A percentile compares a stretch with the other conserved stretches of the same genome.
Conservation (phyloP, 2,329 filamentous ascomycete genomes). For the Venturia oleaginea region DNA sequence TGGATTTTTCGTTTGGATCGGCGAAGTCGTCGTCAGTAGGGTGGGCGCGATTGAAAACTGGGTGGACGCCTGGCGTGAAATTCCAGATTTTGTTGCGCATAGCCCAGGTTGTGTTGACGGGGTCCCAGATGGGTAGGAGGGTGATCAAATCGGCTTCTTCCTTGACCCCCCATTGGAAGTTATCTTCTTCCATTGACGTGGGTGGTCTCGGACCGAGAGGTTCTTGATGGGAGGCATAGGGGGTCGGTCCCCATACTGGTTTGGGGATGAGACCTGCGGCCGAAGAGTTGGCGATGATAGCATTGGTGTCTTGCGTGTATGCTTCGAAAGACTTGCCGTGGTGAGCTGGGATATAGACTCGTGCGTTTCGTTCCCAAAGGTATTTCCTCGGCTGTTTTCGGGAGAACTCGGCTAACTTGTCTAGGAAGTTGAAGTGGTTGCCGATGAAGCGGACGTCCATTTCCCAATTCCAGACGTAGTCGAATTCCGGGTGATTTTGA, state of each 20-base stretch:
- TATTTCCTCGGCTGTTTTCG: constrained; percentile 47
- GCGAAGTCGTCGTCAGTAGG: constrained; percentile 47
- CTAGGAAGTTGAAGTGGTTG: constrained; percentile 71
- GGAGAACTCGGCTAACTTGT: constrained; percentile 50
- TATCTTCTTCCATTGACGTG: constrained; percentile 65
- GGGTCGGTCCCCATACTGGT: constrained; percentile 75
- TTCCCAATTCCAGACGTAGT: constrained; percentile 79
- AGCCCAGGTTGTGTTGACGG: constrained; percentile 73
- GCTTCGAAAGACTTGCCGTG: constrained; percentile 42
- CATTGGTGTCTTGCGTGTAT: constrained; percentile 36
- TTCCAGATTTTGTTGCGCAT: constrained; percentile 43
- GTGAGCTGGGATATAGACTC: constrained; percentile 45
- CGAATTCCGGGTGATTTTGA: constrained; percentile 67
- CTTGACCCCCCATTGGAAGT: constrained; percentile 76
- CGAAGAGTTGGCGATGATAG: constrained; percentile 31
- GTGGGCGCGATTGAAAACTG: constrained; percentile 82
- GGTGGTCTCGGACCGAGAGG: constrained; percentile 69
- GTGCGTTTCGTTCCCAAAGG: constrained; percentile 49
- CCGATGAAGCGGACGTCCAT: constrained; percentile 72
- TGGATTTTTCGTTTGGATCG: constrained; percentile 36
- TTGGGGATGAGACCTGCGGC: constrained; percentile 36
- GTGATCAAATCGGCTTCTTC: constrained; percentile 90
- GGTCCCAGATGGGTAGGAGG: constrained; percentile 86
- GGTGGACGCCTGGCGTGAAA: constrained; percentile 47
- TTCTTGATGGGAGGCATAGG: constrained; percentile 61